Conservation (phyloP, 2,329 filamentous ascomycete species). For the Paramyrothecium sp. region DNA sequence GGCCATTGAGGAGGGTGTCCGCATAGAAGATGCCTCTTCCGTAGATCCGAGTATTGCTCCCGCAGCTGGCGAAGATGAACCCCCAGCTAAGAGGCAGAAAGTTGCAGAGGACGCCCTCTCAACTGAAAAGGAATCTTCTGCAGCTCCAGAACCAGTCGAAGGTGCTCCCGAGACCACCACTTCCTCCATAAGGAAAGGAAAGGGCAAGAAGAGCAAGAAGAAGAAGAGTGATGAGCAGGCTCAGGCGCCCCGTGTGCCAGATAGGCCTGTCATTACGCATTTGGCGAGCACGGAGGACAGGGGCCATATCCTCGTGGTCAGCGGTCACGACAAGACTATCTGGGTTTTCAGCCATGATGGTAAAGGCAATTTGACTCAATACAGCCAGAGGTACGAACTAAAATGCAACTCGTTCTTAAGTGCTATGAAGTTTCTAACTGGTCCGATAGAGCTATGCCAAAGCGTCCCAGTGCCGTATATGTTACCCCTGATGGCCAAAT, state of each 20-base stretch:
- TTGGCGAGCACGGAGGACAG: conserved; percentile 63
- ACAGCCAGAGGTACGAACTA: conserved; percentile 65
- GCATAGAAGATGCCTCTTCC: conserved; percentile 11
- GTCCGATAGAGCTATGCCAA: conserved; percentile 72
- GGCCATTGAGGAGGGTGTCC: conserved; percentile 9
- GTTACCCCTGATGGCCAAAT: conserved; percentile 72
- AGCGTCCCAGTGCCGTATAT: conserved; percentile 76
- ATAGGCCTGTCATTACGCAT: conserved; percentile 66
- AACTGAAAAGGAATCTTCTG: conserved; percentile 16
- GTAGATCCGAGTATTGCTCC: conserved; percentile 7
- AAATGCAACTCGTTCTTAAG: no score
- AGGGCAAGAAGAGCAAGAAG: conserved; percentile 25
- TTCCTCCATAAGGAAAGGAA: conserved; percentile 16
- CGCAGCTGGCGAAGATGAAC: conserved; percentile 22
- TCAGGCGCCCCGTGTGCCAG: conserved; percentile 32
- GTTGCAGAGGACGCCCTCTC: conserved; percentile 20
- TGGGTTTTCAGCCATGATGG: conserved; percentile 73
- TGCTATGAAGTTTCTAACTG: conserved; percentile 13
- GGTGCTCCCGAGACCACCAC: conserved; percentile 7
- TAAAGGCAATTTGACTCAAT: conserved; percentile 59
- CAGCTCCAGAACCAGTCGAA: conserved; percentile 4
- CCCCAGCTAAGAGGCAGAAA: conserved; percentile 34
- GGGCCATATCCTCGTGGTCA: conserved; percentile 72
- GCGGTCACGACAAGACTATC: conserved; percentile 87
- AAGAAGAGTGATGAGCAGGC: conserved; percentile 18